Evolutionary conservation across 2,329 filamentous ascomycete genomes (phyloP).

Genomic region (Cladosporium sp.): DNA sequence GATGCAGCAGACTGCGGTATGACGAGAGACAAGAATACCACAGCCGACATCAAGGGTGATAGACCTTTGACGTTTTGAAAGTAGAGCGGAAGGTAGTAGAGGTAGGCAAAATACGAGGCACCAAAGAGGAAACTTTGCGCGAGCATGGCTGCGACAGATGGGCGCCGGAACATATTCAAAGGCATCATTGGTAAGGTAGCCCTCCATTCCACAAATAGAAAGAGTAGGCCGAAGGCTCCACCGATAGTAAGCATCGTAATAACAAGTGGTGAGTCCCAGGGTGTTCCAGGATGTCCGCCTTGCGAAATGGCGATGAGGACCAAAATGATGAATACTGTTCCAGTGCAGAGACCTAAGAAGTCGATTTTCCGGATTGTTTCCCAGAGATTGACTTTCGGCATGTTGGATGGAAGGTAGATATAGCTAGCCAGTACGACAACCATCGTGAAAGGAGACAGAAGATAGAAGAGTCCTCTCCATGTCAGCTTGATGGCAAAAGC

Average conservation of each 20-base stretch:
- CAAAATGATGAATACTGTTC: slow-evolving; percentile 52
- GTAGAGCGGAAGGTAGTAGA: slow-evolving; percentile 79
- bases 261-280: slow-evolving; percentile 51
- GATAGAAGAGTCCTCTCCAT: slow-evolving; percentile 44
- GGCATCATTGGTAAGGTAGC: slow-evolving; percentile 54
- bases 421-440: slow-evolving; percentile 35
- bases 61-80: slow-evolving; percentile 70
- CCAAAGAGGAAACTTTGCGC: slow-evolving; percentile 56
- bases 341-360: slow-evolving; percentile 50
- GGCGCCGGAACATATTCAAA: slow-evolving; percentile 50
- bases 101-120: slow-evolving; percentile 58
- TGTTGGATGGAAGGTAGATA: slow-evolving; percentile 48
- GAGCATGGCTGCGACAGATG: slow-evolving; percentile 49
- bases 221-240: slow-evolving; percentile 40
- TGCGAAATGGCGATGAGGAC: slow-evolving; percentile 59
- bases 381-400: slow-evolving; percentile 40
- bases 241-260: slow-evolving; percentile 54
- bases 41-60: slow-evolving; percentile 58
- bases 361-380: slow-evolving; percentile 52
- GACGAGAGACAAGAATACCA: slow-evolving; percentile 43
- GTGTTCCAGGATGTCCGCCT: slow-evolving; percentile 40
- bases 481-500: slow-evolving; percentile 36
- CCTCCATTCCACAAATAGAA: slow-evolving; percentile 52
- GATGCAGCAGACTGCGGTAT: slow-evolving; percentile 28
- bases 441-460: slow-evolving; percentile 47